A percentile compares a stretch with the other conserved stretches of the same genome.
phyloP scores from a whole-genome alignment of 2,329 filamentous ascomycete genomes.

The Sporothrix globosa region DNA sequence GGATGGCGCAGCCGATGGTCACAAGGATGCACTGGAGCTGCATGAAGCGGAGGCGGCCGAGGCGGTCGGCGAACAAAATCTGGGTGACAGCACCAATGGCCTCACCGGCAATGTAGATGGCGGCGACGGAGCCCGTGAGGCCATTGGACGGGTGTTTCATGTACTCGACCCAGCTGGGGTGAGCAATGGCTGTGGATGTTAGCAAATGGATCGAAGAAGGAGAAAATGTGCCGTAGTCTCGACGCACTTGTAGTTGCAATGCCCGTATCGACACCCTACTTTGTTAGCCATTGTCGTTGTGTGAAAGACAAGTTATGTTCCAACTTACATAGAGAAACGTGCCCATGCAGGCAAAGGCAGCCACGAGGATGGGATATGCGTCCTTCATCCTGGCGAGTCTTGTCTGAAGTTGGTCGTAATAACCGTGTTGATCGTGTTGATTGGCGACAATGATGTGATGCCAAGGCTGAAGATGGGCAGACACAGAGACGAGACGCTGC shows the following conservation, averaged over 20 bases:
- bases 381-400: conserved; percentile 8
- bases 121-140: conserved; percentile 57
- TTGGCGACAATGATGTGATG: neutral
- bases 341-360: conserved; percentile 61
- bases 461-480: neutral
- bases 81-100: conserved; percentile 58
- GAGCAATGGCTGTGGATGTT: conserved; percentile 51
- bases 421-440: neutral
- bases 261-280: conserved; percentile 24
- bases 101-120: conserved; percentile 64
- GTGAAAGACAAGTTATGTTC: neutral
- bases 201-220: neutral
- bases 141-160: conserved; percentile 59
- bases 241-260: conserved; percentile 39
- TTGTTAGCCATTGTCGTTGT: neutral
- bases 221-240: neutral
- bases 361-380: conserved; percentile 44
- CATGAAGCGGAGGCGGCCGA: conserved; percentile 59
- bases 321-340: conserved; percentile 60
- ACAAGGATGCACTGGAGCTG: conserved; percentile 57
- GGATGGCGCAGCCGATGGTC: conserved; percentile 57
- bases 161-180: conserved; percentile 62
- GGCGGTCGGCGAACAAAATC: conserved; percentile 56
- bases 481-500: neutral
- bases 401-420: neutral